Conservation (phyloP, 73 alveolate species). For the Halteria grandinella region DNA sequence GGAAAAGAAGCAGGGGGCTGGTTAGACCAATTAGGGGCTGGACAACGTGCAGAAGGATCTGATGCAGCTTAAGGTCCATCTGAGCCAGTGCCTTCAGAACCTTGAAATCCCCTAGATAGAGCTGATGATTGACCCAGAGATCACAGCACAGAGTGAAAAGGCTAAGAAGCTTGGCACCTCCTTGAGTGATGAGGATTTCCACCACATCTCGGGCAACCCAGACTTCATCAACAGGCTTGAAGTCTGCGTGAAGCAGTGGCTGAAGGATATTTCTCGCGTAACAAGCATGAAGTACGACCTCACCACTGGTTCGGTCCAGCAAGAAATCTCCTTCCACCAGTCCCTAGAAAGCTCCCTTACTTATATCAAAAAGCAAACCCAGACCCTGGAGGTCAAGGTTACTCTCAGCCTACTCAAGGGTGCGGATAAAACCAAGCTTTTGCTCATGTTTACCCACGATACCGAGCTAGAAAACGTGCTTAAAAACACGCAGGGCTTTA, state of each 20-base stretch:
- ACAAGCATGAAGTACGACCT: conserved; percentile 77
- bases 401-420: conserved; percentile 83
- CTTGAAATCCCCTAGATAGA: conserved; percentile 75
- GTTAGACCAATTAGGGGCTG: conserved; percentile 54
- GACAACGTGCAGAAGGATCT: conserved; percentile 75
- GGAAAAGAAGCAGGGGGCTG: conserved; percentile 58
- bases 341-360: conserved; percentile 84
- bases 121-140: conserved; percentile 69
- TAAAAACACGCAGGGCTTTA: conserved; percentile 80
- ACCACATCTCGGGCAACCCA: conserved; percentile 58
- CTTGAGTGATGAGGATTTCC: conserved; percentile 70
- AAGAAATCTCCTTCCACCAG: conserved; percentile 93
- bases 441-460: conserved; percentile 84
- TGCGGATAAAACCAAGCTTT: conserved; percentile 80
- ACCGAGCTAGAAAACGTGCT: conserved; percentile 79
- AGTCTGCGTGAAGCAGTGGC: conserved; percentile 88
- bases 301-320: conserved; percentile 88
- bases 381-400: conserved; percentile 91
- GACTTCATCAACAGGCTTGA: conserved; percentile 67
- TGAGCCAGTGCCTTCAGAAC: conserved; percentile 78
- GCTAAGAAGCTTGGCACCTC: conserved; percentile 63
- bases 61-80: conserved; percentile 73
- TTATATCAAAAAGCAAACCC: conserved; percentile 85
- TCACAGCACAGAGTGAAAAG: conserved; percentile 48
- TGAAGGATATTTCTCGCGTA: conserved; percentile 80